A percentile compares a stretch with the other conserved stretches of the same genome.
phyloP scores from a whole-genome alignment of 805 yeast genomes.

The Starmerella sp. region DNA sequence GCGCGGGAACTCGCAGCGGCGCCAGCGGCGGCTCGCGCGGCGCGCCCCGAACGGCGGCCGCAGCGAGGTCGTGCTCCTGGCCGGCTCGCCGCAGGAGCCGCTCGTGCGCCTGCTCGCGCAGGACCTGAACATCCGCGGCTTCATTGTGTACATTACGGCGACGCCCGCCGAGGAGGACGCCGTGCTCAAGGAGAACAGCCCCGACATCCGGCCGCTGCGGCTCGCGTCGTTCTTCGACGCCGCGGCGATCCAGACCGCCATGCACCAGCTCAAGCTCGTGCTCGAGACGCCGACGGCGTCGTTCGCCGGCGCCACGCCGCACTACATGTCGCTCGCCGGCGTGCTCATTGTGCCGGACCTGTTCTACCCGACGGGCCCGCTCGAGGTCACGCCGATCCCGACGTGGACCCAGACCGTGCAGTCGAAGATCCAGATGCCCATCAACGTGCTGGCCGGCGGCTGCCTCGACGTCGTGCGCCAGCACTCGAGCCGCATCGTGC shows the following conservation, averaged over 20 bases:
- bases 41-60: slow-evolving; percentile 60
- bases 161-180: slow-evolving; percentile 46
- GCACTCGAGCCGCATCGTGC: slow-evolving; percentile 40
- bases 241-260: slow-evolving; percentile 36
- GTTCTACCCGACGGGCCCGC: slow-evolving; percentile 56
- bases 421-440: slow-evolving; percentile 38
- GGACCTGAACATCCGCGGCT: slow-evolving; percentile 70
- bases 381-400: slow-evolving; percentile 42
- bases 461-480: slow-evolving; percentile 43
- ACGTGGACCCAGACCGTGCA: slow-evolving; percentile 43
- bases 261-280: slow-evolving; percentile 40
- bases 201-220: slow-evolving; percentile 57
- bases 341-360: slow-evolving; percentile 61
- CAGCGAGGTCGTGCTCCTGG: slow-evolving; percentile 57
- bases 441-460: slow-evolving; percentile 45
- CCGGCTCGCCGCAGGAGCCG: slow-evolving; percentile 71
- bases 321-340: slow-evolving; percentile 47
- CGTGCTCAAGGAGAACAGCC: slow-evolving; percentile 42
- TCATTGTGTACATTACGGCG: slow-evolving; percentile 68
- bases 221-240: slow-evolving; percentile 40
- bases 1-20: slow-evolving; percentile 3
- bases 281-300: slow-evolving; percentile 47
- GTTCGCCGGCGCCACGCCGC: slow-evolving; percentile 47
- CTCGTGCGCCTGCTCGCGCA: slow-evolving; percentile 55
- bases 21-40: slow-evolving; percentile 42